Evolutionary conservation across 1,139 yeast species (phyloP).

Genomic region (Scheffersomyces illinoinensis): DNA sequence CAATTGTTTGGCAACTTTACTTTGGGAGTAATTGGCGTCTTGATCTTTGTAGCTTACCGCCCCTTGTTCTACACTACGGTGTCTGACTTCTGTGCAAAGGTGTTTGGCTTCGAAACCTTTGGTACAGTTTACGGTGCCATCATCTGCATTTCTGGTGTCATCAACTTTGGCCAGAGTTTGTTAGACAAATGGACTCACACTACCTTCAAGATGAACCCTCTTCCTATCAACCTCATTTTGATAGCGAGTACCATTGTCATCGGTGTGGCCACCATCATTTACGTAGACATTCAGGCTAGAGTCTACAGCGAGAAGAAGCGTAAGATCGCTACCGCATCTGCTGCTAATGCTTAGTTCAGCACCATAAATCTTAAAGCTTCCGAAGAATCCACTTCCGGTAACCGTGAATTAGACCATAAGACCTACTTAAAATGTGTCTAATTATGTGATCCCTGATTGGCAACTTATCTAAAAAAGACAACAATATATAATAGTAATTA

Average conservation of each 20-base stretch:
- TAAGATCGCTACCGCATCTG: not conserved
- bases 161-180: slow-evolving; percentile 38
- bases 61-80: slow-evolving; percentile 48
- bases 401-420: not conserved
- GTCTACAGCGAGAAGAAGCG: slow-evolving; percentile 18
- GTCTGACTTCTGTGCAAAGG: slow-evolving; percentile 48
- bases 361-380: not conserved
- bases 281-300: slow-evolving; percentile 31
- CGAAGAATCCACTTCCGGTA: not conserved
- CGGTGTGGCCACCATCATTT: slow-evolving; percentile 31
- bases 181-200: slow-evolving; percentile 44
- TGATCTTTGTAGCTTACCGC: slow-evolving; percentile 42
- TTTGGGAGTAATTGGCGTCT: slow-evolving; percentile 35
- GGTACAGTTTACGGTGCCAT: slow-evolving; percentile 51
- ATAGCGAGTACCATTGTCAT: slow-evolving; percentile 28
- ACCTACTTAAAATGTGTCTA: not conserved
- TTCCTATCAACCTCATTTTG: slow-evolving; percentile 37
- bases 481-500: not conserved
- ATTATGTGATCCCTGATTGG: not conserved
- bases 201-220: slow-evolving; percentile 42
- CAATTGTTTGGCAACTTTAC: slow-evolving; percentile 34
- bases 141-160: slow-evolving; percentile 40
- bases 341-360: not conserved
- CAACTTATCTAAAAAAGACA: not conserved
- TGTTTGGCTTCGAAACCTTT: slow-evolving; percentile 50